A percentile compares a stretch with the other conserved stretches of the same genome.
phyloP scores from a whole-genome alignment of 2,329 filamentous ascomycete species.

The Colletotrichum navitas region DNA sequence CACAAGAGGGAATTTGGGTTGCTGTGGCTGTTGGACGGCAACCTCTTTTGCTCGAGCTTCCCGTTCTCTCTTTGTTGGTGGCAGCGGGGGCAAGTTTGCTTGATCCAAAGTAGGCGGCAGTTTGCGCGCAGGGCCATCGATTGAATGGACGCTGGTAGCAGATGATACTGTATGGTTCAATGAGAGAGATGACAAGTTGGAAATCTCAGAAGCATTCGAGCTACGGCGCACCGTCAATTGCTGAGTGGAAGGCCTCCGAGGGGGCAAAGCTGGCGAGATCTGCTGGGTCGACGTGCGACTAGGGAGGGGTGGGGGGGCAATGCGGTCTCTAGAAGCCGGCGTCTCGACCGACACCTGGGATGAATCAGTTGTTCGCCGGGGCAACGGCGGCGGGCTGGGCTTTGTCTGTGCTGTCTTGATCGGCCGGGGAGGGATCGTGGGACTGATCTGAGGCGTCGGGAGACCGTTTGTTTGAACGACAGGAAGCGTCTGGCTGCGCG shows the following conservation, averaged over 20 bases:
- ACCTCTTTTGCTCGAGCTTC: conserved; percentile 59
- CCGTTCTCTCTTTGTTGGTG: conserved; percentile 66
- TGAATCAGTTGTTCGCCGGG: conserved; percentile 52
- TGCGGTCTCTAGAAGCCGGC: conserved; percentile 47
- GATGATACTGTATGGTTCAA: conserved; percentile 60
- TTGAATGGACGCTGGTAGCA: conserved; percentile 61
- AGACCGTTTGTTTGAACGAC: conserved; percentile 47
- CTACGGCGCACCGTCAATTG: conserved; percentile 60
- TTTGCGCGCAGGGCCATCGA: conserved; percentile 59
- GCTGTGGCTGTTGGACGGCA: conserved; percentile 32
- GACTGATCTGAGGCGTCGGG: conserved; percentile 48
- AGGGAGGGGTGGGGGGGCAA: conserved; percentile 54
- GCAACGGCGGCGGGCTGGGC: conserved; percentile 53
- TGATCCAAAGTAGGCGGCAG: conserved; percentile 69
- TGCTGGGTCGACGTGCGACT: conserved; percentile 54
- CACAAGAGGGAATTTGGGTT: conserved; percentile 50
- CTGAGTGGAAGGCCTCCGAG: conserved; percentile 62
- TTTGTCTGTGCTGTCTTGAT: conserved; percentile 45
- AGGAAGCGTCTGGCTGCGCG: conserved; percentile 53
- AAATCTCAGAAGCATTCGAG: conserved; percentile 70
- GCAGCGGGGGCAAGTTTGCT: conserved; percentile 69
- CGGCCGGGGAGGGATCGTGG: conserved; percentile 56
- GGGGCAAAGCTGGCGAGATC: conserved; percentile 62
- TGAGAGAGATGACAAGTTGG: conserved; percentile 66
- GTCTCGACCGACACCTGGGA: conserved; percentile 41